Percentiles rank a stretch among this genome's conserved stretches.
Conservation (phyloP, 768 basidiomycete genomes). For the Xerocomellus chrysenteron region DNA sequence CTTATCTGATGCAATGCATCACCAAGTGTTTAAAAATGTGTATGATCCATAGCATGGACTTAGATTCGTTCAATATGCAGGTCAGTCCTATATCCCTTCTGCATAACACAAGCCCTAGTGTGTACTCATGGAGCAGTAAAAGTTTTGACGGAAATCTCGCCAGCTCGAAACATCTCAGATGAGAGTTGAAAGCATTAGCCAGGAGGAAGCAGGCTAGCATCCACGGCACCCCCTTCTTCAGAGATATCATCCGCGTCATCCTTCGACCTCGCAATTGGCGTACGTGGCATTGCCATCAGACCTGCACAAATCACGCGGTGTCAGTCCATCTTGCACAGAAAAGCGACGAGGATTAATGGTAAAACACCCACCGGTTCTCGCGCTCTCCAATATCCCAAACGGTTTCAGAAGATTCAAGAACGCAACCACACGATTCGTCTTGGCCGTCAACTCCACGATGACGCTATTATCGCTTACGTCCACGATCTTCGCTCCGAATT, state of each 20-base stretch:
- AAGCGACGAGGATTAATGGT: background rate
- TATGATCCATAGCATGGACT: background rate
- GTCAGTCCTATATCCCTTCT: background rate
- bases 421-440: slow-evolving; percentile 87
- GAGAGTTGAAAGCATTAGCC: slow-evolving; percentile 50
- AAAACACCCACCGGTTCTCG: slow-evolving; percentile 74
- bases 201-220: slow-evolving; percentile 91
- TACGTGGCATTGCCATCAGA: slow-evolving; percentile 97
- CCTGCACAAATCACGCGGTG: slow-evolving; percentile 43
- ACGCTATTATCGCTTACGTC: slow-evolving; percentile 94
- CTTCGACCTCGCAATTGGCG: slow-evolving; percentile 66
- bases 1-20: no score
- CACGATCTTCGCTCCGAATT: slow-evolving; percentile 91
- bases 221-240: slow-evolving; percentile 62
- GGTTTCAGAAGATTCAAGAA: slow-evolving; percentile 90
- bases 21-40: no score
- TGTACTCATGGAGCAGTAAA: background rate
- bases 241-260: slow-evolving; percentile 58
- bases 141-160: background rate
- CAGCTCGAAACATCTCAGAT: no score
- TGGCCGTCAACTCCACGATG: slow-evolving; percentile 93
- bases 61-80: background rate
- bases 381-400: slow-evolving; percentile 94
- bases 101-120: background rate
- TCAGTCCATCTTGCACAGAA: background rate